Evolutionary conservation across 306 rosid species (phyloP).

Genomic region (Adenanthera pavonina): DNA sequence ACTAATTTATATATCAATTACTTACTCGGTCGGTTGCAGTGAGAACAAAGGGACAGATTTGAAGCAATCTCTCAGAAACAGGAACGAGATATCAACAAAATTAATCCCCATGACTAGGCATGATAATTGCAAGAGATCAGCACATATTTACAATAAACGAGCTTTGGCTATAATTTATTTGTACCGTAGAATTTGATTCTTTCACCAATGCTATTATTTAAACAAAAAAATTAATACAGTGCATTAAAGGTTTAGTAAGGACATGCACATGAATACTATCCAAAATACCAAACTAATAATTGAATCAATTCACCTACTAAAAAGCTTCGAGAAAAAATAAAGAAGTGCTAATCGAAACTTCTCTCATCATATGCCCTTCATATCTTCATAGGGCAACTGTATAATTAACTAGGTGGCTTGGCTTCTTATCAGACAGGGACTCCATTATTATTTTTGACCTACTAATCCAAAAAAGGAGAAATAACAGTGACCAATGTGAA

Average conservation of each 20-base stretch:
- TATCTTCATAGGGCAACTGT: conserved; percentile 17
- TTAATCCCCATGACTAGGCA: no score
- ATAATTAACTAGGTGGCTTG: background rate
- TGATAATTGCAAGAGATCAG: no score
- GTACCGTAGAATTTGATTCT: background rate
- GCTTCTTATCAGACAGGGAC: conserved; percentile 13
- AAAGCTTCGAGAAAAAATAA: background rate
- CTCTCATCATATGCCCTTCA: conserved; percentile 8
- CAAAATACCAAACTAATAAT: background rate
- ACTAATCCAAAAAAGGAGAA: conserved; percentile 9
- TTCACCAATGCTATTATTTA: background rate
- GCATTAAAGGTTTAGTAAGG: background rate
- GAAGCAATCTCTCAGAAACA: no score
- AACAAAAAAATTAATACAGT: background rate
- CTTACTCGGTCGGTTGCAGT: no score
- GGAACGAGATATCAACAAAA: no score
- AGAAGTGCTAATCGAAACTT: background rate
- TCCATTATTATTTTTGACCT: conserved; percentile 18
- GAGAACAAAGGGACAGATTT: no score
- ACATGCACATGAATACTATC: background rate
- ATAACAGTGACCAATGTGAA: background rate
- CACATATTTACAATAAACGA: no score
- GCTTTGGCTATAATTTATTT: no score
- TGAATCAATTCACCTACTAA: background rate
- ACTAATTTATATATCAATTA: no score